Base-by-base conservation (phyloP, 2,329 filamentous ascomycete species). In the Dendryphion nanum region DNA sequence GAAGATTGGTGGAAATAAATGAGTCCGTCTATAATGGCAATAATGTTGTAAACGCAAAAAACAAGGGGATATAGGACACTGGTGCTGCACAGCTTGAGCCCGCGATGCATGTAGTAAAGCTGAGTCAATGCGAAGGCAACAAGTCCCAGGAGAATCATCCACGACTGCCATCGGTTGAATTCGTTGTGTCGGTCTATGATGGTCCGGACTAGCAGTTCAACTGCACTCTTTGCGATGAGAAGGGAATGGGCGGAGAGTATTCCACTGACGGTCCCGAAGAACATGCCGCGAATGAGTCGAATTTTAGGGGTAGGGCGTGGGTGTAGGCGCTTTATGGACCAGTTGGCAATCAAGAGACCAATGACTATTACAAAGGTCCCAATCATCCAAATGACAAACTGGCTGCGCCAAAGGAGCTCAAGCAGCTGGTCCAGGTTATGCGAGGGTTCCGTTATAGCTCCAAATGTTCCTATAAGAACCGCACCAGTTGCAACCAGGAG, bases 11-110 rank as follows among this genome's bases (percentile, higher is more conserved):
- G 79, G 70, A 97, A 98, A 69, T 97, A 98, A 55, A 98, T 95
- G 51, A 98, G 76, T 20, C 93, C 93, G 67, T 98, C 93, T 51
- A 97, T 74, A 52, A 98, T 98, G 50, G 93, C 93, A 59, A 97
- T 90, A 58, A 98, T 95, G 74, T 98, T 98, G 76, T 97, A 98
- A 48, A 97, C 82, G 75, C 93, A 98, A 69, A 98, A 98, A 26
- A 97, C 90, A 53, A 97, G 83, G 4, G 93, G 93, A 67, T 98
- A 98, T 51, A 98, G 76, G 45, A 97, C 85, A 56, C 89, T 95
- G 16, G 93, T 97, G 38, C 90, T 96, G 65, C 94, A 89, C 36
- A 98, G 77, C 68, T 95, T 95, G 46, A 98, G 77, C 37, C 93
- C 93, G 30, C 88, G 81, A 62, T 98, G 93, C 44, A 98, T 80